Base-by-base conservation (phyloP, 805 yeast species). In the Peterozyma toletana region DNA sequence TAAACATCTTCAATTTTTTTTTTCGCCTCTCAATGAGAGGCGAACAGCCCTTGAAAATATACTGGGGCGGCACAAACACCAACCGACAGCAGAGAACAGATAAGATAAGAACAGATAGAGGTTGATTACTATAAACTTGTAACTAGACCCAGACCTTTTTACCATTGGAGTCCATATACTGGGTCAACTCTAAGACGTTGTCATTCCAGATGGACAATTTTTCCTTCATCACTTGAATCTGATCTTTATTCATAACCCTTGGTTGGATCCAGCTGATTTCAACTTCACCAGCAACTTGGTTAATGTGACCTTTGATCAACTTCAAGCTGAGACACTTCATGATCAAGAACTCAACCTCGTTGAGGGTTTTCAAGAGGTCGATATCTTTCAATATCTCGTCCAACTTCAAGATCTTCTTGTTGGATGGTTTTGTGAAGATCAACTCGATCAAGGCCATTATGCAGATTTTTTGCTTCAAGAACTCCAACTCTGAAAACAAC, bases 251-350 rank as follows among this genome's bases (percentile, higher is more conserved):
- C 74, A 93, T 83, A 44, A 89, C 86, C 56, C 98, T 76, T 47
- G 99, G 98, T 70, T 93, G 98, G 49, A 91, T 83, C 99, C 99
- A 93, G 27, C 85, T 80, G 39, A 93, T 80, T 31, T 83, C 80
- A 45, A 93, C 85, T 11, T 83, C 68, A 60, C 83, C 78, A 40
- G 78, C 77, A 37, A 89, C 86, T 67, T 93, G 95, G 60, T 93
- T 95, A 53, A 93, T 91, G 41, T 77, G 72, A n/a, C 99, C 99
- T 62, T 80, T 79, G 56, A 93, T 74, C 52, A 93, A 72, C 14
- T 86, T 86, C 45, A 93, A 68, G 50, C 93, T 80, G 50, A 93
- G 78, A 35, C 96, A 90, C 67, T 87, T 87, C 84, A 93, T 90
- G 30, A 91, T 83, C 57, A 93, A 71, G 55, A 83, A 85, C 68